A percentile compares a stretch with the other conserved stretches of the same genome.
Evolutionary conservation across 2,329 filamentous ascomycete species (phyloP).

Genomic region (Dothideomycetes sp.): DNA sequence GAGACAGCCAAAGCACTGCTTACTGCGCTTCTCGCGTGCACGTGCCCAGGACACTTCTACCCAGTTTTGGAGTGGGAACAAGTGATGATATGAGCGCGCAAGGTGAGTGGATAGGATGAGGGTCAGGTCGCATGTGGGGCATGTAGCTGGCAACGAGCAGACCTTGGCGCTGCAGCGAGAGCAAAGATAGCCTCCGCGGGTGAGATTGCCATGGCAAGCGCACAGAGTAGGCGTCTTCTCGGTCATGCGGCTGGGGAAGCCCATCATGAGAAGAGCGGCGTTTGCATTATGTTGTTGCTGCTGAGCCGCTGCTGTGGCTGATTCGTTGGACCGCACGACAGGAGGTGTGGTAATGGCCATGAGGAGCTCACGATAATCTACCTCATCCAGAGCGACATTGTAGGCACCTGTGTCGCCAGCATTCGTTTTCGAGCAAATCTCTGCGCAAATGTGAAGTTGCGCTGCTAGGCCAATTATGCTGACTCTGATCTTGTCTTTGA

Average conservation of each 20-base stretch:
- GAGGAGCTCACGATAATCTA: slow-evolving; percentile 80
- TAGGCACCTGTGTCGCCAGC: slow-evolving; percentile 66
- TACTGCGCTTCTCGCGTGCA: slow-evolving; percentile 37
- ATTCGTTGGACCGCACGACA: slow-evolving; percentile 49
- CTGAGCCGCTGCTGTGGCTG: slow-evolving; percentile 7
- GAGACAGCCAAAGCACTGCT: slow-evolving; percentile 69
- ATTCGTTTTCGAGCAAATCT: slow-evolving; percentile 82
- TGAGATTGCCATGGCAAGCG: slow-evolving; percentile 78
- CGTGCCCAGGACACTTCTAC: slow-evolving; percentile 74
- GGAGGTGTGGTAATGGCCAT: slow-evolving; percentile 84
- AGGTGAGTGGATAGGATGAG: slow-evolving; percentile 90
- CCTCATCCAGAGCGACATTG: slow-evolving; percentile 73
- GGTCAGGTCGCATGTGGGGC: slow-evolving; percentile 81
- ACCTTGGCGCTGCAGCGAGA: slow-evolving; percentile 82
- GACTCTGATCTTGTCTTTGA: slow-evolving; percentile 75
- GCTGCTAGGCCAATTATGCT: slow-evolving; percentile 84
- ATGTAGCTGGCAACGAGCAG: slow-evolving; percentile 80
- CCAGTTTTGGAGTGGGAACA: slow-evolving; percentile 88
- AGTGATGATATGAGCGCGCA: slow-evolving; percentile 83
- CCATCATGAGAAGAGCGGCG: slow-evolving; percentile 80
- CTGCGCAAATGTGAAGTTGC: slow-evolving; percentile 82
- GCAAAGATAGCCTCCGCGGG: slow-evolving; percentile 78
- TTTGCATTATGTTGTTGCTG: slow-evolving; percentile 22
- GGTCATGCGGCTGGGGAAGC: slow-evolving; percentile 79
- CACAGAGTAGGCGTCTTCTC: slow-evolving; percentile 66